A percentile compares a stretch with the other conserved stretches of the same genome.
These are phyloP conservation scores for Phytophthora megakarya DNA, from an alignment of 352 stramenopile species.

Conservation along the genomic window DNA sequence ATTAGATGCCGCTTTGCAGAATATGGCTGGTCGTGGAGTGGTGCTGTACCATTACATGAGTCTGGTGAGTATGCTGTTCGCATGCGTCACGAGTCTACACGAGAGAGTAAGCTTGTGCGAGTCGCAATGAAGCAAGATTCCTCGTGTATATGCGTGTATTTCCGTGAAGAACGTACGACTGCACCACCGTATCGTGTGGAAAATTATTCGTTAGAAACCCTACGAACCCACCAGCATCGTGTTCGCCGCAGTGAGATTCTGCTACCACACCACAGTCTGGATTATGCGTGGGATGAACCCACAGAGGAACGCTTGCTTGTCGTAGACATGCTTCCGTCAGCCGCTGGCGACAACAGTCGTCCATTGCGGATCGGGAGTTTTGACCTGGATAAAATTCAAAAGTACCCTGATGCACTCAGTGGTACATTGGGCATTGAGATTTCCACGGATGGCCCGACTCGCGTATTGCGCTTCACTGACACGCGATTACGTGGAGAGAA, in stretches of 20 bases:
- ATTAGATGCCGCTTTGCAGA: constrained; percentile 81
- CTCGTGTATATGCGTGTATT: constrained; percentile 81
- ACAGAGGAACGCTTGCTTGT: constrained; percentile 80
- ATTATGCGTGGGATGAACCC: constrained; percentile 90
- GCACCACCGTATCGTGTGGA: constrained; percentile 86
- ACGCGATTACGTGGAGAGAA: constrained; percentile 67
- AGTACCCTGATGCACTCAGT: constrained; percentile 74
- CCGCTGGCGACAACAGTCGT: constrained; percentile 85
- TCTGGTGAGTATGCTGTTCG: constrained; percentile 83
- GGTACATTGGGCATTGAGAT: constrained; percentile 84
- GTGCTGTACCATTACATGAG: constrained; percentile 72
- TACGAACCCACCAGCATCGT: constrained; percentile 83
- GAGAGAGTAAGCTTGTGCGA: constrained; percentile 77
- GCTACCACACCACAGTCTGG: constrained; percentile 83
- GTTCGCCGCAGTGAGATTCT: constrained; percentile 86
- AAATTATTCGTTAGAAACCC: constrained; percentile 89
- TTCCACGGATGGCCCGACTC: constrained; percentile 82
- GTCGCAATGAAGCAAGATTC: constrained; percentile 80
- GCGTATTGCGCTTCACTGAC: constrained; percentile 87
- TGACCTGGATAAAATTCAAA: constrained; percentile 79
- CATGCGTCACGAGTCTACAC: constrained; percentile 82
- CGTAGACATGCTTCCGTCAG: constrained; percentile 88
- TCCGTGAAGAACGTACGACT: constrained; percentile 78
- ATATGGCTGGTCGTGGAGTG: constrained; percentile 85
- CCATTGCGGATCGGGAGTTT: constrained; percentile 86